Base-by-base conservation (phyloP, 108 stramenopile genomes). In the Asterionellopsis glacialis region DNA sequence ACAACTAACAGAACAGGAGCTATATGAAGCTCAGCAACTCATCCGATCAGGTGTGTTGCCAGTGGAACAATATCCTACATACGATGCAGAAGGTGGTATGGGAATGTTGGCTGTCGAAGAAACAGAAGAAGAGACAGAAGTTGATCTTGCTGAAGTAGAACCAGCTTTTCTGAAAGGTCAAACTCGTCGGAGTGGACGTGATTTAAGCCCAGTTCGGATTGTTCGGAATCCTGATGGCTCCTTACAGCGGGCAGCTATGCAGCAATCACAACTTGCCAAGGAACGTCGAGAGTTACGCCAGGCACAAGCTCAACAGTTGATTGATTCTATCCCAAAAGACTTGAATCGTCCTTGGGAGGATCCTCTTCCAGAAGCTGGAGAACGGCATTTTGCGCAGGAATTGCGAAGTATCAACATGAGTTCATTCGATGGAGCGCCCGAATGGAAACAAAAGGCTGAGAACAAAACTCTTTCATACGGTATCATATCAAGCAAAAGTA, bases 221-320 rank as follows among this genome's bases (percentile, higher is more conserved):
- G 95, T 98, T 27, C 94, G 92, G 65, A 98, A 99, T 81, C 98
- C 98, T 0, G 98, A 99, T 67, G 98, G 98, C 9, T 90, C 90
- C 21, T 54, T 99, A 39, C 93, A 96, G 66, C 87, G 98, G 21
- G 97, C 98, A 3, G 98, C 98, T 4, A 82, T 96, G 80, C 94
- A 93, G 64, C 98, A 99, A 66, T 70, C 67, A 15, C 83, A 86
- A 25, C 63, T 97, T 65, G 89, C 95, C 16, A 98, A 98, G 66
- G 98, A 99, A 72, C 84, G 98, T 11, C 73, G 96, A 28, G 98
- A 99, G 77, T 74, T 99, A 14, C 85, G 92, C 40, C 92, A 92
- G 65, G 95, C 95, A 9, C 97, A 99, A 76, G 90, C 96, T 40
- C 95, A 97, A 66, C 81, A 93, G 65, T 69, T 98, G 27, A 95